These are phyloP conservation scores for Haberlea rhodopensis DNA, from an alignment of 257 asterid species.

Conservation along the genomic window DNA sequence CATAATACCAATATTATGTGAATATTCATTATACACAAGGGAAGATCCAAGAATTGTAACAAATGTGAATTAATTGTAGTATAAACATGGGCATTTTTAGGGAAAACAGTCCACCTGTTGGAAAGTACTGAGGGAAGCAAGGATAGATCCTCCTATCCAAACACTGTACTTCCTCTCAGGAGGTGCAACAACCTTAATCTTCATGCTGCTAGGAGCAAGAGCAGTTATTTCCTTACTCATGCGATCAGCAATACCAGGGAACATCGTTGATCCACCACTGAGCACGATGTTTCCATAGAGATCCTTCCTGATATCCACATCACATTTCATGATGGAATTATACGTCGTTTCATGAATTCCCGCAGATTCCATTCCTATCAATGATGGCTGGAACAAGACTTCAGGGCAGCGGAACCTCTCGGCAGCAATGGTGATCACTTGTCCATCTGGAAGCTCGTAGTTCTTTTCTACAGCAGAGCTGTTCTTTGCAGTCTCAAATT, in stretches of 20 bases:
- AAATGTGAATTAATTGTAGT: background rate
- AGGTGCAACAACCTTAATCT: slow-evolving; percentile 67
- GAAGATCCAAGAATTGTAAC: background rate
- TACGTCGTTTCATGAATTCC: slow-evolving; percentile 51
- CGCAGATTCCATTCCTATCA: slow-evolving; percentile 43
- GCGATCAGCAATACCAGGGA: slow-evolving; percentile 66
- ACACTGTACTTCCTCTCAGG: slow-evolving; percentile 75
- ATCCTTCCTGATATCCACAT: slow-evolving; percentile 61
- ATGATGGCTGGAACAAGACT: slow-evolving; percentile 37
- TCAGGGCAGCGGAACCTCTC: slow-evolving; percentile 49
- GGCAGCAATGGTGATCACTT: slow-evolving; percentile 35
- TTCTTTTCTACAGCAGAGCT: slow-evolving; percentile 37
- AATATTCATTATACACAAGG: no score
- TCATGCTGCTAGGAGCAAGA: slow-evolving; percentile 65
- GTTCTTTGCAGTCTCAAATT: slow-evolving; percentile 37
- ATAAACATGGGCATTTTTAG: background rate
- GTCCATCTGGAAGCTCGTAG: slow-evolving; percentile 44
- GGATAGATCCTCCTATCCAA: slow-evolving; percentile 71
- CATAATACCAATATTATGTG: background rate
- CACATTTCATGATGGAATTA: slow-evolving; percentile 58
- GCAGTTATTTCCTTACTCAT: slow-evolving; percentile 71
- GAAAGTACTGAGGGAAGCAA: slow-evolving; percentile 67
- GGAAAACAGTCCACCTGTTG: slow-evolving; percentile 46
- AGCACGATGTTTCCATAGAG: slow-evolving; percentile 62
- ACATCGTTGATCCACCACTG: slow-evolving; percentile 76